Conservation (phyloP, 306 rosid species). For the Parietaria judaica region DNA sequence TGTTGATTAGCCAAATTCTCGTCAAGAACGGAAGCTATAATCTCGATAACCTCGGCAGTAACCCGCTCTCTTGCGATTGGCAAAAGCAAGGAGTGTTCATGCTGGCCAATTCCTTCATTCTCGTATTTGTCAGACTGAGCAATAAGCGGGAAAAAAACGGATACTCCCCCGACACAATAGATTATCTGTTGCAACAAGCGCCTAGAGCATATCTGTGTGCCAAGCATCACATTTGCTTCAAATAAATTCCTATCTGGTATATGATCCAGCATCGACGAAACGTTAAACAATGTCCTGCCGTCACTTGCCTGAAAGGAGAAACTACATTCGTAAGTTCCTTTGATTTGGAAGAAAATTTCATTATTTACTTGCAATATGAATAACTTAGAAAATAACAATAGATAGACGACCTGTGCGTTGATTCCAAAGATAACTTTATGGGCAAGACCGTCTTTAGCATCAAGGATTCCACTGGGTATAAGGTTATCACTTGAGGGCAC, state of each 20-base stretch:
- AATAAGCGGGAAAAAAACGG: constrained; percentile 91
- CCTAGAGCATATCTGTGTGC: constrained; percentile 88
- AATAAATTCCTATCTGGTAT: constrained; percentile 59
- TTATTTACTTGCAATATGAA: background rate
- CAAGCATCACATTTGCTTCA: constrained; percentile 76
- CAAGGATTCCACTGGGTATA: constrained; percentile 69
- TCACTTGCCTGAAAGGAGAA: constrained; percentile 68
- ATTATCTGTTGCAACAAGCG: constrained; percentile 86
- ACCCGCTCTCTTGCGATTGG: constrained; percentile 46
- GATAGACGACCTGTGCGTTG: constrained; percentile 74
- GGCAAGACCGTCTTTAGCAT: constrained; percentile 82
- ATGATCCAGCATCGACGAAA: constrained; percentile 62
- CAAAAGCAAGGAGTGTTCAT: constrained; percentile 29
- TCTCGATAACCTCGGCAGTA: constrained; percentile 76
- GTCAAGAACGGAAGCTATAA: constrained; percentile 83
- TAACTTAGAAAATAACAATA: background rate
- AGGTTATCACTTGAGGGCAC: constrained; percentile 56
- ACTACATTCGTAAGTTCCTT: constrained; percentile 12
- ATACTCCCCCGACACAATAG: constrained; percentile 95
- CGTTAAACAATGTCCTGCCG: constrained; percentile 80
- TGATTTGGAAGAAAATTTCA: background rate
- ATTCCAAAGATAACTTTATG: constrained; percentile 81
- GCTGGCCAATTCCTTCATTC: constrained; percentile 39
- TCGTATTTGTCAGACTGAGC: constrained; percentile 58
- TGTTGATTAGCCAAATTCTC: constrained; percentile 91